Percentiles rank a stretch among this genome's conserved stretches.
Evolutionary conservation across 2,329 filamentous ascomycete species (phyloP).

Genomic region (Madurella fahalii): DNA sequence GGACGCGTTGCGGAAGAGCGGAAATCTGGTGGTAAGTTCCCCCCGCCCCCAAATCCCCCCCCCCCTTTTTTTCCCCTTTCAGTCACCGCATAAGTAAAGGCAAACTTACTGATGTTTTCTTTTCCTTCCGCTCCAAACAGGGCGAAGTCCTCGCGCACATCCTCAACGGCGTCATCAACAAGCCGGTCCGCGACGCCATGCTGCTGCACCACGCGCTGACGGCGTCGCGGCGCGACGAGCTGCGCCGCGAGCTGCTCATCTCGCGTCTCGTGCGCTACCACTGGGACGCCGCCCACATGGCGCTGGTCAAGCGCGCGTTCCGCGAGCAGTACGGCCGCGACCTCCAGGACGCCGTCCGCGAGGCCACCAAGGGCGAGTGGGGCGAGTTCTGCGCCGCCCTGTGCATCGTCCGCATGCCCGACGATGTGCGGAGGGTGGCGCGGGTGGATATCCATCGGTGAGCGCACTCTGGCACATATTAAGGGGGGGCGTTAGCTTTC

Average conservation of each 20-base stretch:
- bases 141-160: constrained; percentile 93
- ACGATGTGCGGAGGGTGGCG: constrained; percentile 54
- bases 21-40: constrained; percentile 77
- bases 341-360: constrained; percentile 72
- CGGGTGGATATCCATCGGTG: constrained; percentile 28
- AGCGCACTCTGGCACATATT: background rate
- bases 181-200: constrained; percentile 85
- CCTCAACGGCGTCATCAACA: constrained; percentile 94
- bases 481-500: no score
- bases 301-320: constrained; percentile 75
- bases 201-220: constrained; percentile 87
- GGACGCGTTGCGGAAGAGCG: constrained; percentile 82
- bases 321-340: constrained; percentile 69
- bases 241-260: constrained; percentile 82
- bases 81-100: background rate
- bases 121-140: constrained; percentile 44
- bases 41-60: background rate
- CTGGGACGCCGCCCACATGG: constrained; percentile 84
- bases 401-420: constrained; percentile 58
- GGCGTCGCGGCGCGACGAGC: constrained; percentile 62
- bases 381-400: constrained; percentile 70
- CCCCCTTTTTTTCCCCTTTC: background rate
- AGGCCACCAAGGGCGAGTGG: constrained; percentile 73
- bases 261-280: constrained; percentile 83
- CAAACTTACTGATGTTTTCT: background rate